Conservation (phyloP, 176 grass and related monocot genomes). For the Calamus simplicifolius region DNA sequence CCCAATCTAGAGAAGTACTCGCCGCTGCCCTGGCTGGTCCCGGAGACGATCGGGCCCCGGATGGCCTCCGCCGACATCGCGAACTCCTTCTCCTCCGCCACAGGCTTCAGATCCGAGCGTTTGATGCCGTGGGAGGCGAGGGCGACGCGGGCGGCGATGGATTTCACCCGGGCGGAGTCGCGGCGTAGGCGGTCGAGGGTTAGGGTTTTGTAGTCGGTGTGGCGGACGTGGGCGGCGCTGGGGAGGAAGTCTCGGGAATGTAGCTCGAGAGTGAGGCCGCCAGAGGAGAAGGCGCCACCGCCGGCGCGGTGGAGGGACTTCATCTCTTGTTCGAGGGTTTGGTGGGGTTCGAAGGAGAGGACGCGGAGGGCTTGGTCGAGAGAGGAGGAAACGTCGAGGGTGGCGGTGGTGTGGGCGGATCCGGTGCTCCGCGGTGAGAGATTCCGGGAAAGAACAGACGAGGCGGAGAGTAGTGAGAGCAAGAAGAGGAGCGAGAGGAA, state of each 20-base stretch:
- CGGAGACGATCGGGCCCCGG: background rate
- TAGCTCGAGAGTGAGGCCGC: constrained; percentile 28
- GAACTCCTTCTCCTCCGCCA: constrained; percentile 1
- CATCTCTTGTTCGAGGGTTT: constrained; percentile 22
- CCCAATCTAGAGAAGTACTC: background rate
- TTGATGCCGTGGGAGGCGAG: constrained; percentile 37
- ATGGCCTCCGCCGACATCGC: background rate
- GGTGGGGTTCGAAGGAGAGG: constrained; percentile 31
- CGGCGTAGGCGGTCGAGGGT: constrained; percentile 45
- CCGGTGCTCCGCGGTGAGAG: background rate
- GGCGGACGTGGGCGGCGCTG: constrained; percentile 17
- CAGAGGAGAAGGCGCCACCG: background rate
- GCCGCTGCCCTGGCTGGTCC: constrained; percentile 1
- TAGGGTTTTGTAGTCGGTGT: constrained; percentile 36
- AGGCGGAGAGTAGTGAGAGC: background rate
- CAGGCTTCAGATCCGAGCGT: constrained; percentile 23
- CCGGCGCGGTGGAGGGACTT: constrained; percentile 5
- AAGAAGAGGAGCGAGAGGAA: constrained; percentile 19
- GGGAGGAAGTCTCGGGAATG: constrained; percentile 72
- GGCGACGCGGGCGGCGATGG: constrained; percentile 29
- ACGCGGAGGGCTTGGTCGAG: constrained; percentile 53
- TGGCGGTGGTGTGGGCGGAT: constrained; percentile 16
- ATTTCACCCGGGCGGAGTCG: constrained; percentile 45
- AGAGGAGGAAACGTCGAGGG: constrained; percentile 42
- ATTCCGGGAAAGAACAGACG: constrained; percentile 13